Base-by-base conservation (phyloP, 495 filamentous ascomycete species). In the Trichocladium uniseriatum region DNA sequence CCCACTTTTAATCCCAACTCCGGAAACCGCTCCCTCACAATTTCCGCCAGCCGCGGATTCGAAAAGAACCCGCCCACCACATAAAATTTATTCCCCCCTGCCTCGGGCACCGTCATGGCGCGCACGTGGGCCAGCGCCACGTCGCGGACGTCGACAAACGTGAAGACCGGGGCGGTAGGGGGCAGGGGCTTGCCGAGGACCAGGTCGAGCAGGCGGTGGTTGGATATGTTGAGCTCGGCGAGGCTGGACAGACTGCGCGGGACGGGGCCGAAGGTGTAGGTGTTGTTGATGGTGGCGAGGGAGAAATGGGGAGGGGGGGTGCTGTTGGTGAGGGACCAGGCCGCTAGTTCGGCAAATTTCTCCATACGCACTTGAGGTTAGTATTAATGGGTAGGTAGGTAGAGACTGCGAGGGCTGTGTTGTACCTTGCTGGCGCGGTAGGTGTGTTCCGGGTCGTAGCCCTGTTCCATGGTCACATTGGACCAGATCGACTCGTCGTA, bases 141-240 rank as follows among this genome's bases (percentile, higher is more conserved):
- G 40, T 76, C 73, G 8, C 73, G 63, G 11, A 75, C 73, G 48
- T 76, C 73, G 38, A 74, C 68, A 41, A 60, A 73, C 0, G 68
- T 71, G 50, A 74, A 76, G 0, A 73, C 70, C 0, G 70, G 71
- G 0, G 62, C 3, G 66, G 71, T 1, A 68, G 62, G 1, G 32
- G 39, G 13, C 60, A 58, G 27, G n/a, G n/a, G n/a, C n/a, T 55
- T 54, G 5, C 69, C 72, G 14, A 24, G 56, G 6, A 73, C 32
- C 27, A 71, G 54, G 49, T 73, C 68, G 18, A 53, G 56, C 48
- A 75, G 66, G 21, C 69, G 62, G 8, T 63, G 61, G 51, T 75
- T 76, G n/a, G 72, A 74, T 4, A 68, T 70, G 57, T 76, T 74
- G 34, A 75, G 51, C 2, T 31, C 45, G 11, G 51, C 53, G 1